A percentile compares a stretch with the other conserved stretches of the same genome.
Evolutionary conservation across 2,329 filamentous ascomycete genomes (phyloP).

Genomic region (Penicillium sp.): DNA sequence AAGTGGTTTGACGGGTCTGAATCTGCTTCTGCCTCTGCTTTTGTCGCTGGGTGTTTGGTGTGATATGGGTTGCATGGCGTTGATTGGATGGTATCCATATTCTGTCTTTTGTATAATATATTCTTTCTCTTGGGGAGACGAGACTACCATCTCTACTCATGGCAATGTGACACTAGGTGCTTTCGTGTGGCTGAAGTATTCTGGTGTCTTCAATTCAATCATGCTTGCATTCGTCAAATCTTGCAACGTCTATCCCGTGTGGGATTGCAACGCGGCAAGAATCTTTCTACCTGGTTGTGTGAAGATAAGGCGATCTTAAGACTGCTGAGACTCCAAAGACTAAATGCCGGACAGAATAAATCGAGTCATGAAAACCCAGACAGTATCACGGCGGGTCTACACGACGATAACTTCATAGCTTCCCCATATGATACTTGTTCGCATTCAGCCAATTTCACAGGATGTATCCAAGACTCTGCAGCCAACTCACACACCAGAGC

Average conservation of each 20-base stretch:
- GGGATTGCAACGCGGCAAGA: neutral
- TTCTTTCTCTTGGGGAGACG: neutral
- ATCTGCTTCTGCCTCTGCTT: neutral
- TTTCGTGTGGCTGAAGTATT: neutral
- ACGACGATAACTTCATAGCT: neutral
- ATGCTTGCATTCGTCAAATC: too few species aligned
- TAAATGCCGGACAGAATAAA: too few species aligned
- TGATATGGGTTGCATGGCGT: neutral
- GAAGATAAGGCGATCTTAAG: too few species aligned
- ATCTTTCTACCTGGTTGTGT: too few species aligned
- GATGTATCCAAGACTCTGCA: too few species aligned
- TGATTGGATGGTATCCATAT: neutral
- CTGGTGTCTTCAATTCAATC: neutral
- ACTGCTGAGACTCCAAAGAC: too few species aligned
- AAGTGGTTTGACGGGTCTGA: neutral
- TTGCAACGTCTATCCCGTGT: neutral
- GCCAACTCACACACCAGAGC: too few species aligned
- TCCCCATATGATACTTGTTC: neutral
- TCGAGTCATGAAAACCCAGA: neutral
- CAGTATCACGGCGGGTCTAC: neutral
- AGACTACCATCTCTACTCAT: neutral
- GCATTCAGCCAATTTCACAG: too few species aligned
- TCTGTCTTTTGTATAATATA: neutral
- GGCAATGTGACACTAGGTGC: neutral
- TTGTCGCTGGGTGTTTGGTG: neutral